These are phyloP conservation scores for Taphrina sp. DNA, from an alignment of 1,139 yeast genomes.

Conservation along the genomic window DNA sequence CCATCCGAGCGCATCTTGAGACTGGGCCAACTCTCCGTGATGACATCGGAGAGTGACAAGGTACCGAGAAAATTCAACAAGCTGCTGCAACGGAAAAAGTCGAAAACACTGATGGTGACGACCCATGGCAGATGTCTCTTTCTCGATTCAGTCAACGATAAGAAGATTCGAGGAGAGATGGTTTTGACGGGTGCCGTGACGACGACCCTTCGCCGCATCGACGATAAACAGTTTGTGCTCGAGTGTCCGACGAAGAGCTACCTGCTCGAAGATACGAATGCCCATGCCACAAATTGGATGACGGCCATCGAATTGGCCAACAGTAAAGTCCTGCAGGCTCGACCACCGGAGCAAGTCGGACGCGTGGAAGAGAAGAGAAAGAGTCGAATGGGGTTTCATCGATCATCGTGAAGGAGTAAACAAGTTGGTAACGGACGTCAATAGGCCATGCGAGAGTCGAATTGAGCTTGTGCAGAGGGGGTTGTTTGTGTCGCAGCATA, in stretches of 20 bases:
- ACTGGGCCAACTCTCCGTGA: constrained; percentile 31
- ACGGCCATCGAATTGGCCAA: constrained; percentile 30
- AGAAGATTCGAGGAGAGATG: constrained; percentile 23
- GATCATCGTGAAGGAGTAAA: no score
- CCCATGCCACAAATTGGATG: constrained; percentile 33
- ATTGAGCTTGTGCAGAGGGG: no score
- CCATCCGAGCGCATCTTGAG: constrained; percentile 40
- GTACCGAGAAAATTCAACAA: constrained; percentile 26
- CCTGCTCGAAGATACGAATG: constrained; percentile 29
- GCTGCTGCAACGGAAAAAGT: constrained; percentile 31
- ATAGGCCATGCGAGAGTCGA: no score
- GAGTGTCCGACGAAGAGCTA: constrained; percentile 32
- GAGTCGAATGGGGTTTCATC: constrained; percentile 18
- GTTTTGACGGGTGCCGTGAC: constrained; percentile 16
- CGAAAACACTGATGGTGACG: constrained; percentile 29
- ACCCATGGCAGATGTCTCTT: constrained; percentile 32
- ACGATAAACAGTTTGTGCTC: constrained; percentile 14
- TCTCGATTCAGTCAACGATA: constrained; percentile 27
- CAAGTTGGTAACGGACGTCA: no score
- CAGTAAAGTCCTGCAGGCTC: neutral
- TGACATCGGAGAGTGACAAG: constrained; percentile 28
- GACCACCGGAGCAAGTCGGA: neutral
- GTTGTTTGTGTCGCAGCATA: no score
- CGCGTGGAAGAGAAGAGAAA: constrained; percentile 16
- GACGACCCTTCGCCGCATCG: constrained; percentile 5